Conservation (phyloP, 495 filamentous ascomycete genomes). For the Lepidopterella palustris region DNA sequence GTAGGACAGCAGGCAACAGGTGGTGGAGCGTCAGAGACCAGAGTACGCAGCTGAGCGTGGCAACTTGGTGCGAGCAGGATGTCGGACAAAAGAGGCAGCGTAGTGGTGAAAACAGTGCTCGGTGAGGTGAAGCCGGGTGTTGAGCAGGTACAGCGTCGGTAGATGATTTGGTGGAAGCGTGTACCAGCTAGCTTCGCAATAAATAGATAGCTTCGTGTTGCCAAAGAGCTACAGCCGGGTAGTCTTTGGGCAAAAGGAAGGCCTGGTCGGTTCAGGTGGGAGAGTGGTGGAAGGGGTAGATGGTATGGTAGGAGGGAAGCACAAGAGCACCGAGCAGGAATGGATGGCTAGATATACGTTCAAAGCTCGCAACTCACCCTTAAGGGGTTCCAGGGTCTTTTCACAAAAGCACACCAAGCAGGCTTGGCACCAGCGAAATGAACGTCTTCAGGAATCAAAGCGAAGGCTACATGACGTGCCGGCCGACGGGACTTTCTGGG, state of each 20-base stretch:
- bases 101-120: neutral
- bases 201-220: slow-evolving; percentile 16
- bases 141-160: slow-evolving; percentile 2
- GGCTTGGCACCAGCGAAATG: slow-evolving; percentile 19
- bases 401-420: neutral
- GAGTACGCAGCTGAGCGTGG: neutral
- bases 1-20: neutral
- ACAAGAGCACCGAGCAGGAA: neutral
- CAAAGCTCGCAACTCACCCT: neutral
- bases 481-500: slow-evolving; percentile 18
- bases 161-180: slow-evolving; percentile 10
- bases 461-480: slow-evolving; percentile 24
- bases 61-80: slow-evolving; percentile 2
- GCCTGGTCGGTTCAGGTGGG: neutral
- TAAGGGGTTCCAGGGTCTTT: slow-evolving; percentile 5
- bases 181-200: slow-evolving; percentile 13
- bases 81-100: slow-evolving; percentile 7
- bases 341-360: slow-evolving; percentile 20
- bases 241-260: neutral
- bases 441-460: slow-evolving; percentile 12
- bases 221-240: slow-evolving; percentile 20
- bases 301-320: slow-evolving; percentile 1
- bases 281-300: neutral
- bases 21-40: neutral
- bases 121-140: slow-evolving; percentile 7